Conservation (phyloP, 768 basidiomycete species). For the Dendrothele bispora region DNA sequence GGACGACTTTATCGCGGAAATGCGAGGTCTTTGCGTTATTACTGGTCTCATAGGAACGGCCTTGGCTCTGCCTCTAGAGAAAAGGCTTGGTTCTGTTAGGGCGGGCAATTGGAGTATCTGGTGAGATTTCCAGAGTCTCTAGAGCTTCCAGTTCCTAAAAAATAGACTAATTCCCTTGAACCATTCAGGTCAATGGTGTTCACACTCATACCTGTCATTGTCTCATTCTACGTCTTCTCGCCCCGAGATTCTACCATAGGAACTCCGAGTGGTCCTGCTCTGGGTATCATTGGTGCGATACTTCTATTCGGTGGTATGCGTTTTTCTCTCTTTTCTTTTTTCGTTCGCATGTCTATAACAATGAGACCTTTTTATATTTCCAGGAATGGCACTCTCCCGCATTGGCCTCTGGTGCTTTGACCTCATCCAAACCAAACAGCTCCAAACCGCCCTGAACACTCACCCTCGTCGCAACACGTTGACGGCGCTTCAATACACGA, state of each 20-base stretch:
- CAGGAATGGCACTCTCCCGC: slow-evolving; percentile 46
- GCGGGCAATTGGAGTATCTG: slow-evolving; percentile 53
- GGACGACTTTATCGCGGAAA: slow-evolving; percentile 49
- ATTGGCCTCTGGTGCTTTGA: slow-evolving; percentile 57
- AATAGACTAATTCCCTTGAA: not conserved
- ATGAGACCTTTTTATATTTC: not conserved
- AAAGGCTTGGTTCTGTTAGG: slow-evolving; percentile 41
- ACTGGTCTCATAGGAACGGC: slow-evolving; percentile 48
- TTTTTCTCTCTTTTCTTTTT: not conserved
- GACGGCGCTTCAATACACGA: slow-evolving; percentile 35
- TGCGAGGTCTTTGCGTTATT: slow-evolving; percentile 45
- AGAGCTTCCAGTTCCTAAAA: no score
- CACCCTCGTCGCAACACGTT: slow-evolving; percentile 47
- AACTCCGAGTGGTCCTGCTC: slow-evolving; percentile 14
- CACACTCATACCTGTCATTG: slow-evolving; percentile 43
- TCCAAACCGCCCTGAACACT: slow-evolving; percentile 42
- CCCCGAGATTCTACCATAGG: not conserved
- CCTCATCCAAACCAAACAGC: slow-evolving; percentile 46
- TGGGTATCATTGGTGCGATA: slow-evolving; percentile 29
- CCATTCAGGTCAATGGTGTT: slow-evolving; percentile 43
- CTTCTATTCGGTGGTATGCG: slow-evolving; percentile 46
- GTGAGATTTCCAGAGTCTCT: slow-evolving; percentile 25
- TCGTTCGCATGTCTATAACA: not conserved
- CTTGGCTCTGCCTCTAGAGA: slow-evolving; percentile 40
- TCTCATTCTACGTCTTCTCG: slow-evolving; percentile 35